Percentiles rank a stretch among this genome's conserved stretches.
phyloP scores from a whole-genome alignment of 306 rosid genomes.

The Glycyrrhiza uralensis region DNA sequence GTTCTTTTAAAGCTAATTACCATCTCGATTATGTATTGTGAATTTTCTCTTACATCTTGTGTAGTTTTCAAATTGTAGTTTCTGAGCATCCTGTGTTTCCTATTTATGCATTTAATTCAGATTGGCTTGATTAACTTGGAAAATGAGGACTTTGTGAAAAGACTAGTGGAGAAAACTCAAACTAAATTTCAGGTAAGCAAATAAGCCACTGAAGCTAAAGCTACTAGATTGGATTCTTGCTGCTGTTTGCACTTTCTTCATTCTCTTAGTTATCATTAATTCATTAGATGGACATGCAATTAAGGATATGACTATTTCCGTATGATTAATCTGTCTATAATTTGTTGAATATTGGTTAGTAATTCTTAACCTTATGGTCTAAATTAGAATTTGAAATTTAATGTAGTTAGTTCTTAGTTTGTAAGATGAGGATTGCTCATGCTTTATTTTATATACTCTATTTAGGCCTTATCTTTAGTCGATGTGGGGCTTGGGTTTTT shows the following conservation, averaged over 20 bases:
- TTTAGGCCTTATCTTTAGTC: too few relatives aligned
- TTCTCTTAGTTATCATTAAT: neutral
- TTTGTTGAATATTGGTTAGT: neutral
- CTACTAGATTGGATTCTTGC: slow-evolving; percentile 19
- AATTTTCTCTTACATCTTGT: neutral
- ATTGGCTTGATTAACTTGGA: slow-evolving; percentile 89
- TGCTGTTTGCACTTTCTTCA: slow-evolving; percentile 14
- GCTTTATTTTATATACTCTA: too few relatives aligned
- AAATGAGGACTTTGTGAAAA: slow-evolving; percentile 67
- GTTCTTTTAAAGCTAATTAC: slow-evolving; percentile 4
- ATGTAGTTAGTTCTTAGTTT: too few relatives aligned
- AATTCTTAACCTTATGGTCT: neutral
- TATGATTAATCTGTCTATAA: slow-evolving; percentile 4
- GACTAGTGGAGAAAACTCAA: slow-evolving; percentile 62
- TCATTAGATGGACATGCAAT: neutral
- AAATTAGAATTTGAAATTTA: neutral
- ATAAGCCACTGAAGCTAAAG: slow-evolving; percentile 17
- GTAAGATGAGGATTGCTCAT: too few relatives aligned
- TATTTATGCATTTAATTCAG: slow-evolving; percentile 38
- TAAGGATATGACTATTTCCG: slow-evolving; percentile 2
- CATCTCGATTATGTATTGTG: slow-evolving; percentile 15
- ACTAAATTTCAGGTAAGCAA: slow-evolving; percentile 72
- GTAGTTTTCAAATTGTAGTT: slow-evolving; percentile 1
- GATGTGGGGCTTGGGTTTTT: too few relatives aligned
- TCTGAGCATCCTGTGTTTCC: slow-evolving; percentile 3